Evolutionary conservation across 2,329 filamentous ascomycete species (phyloP).

Genomic region (Paracoccidioides lutzii): DNA sequence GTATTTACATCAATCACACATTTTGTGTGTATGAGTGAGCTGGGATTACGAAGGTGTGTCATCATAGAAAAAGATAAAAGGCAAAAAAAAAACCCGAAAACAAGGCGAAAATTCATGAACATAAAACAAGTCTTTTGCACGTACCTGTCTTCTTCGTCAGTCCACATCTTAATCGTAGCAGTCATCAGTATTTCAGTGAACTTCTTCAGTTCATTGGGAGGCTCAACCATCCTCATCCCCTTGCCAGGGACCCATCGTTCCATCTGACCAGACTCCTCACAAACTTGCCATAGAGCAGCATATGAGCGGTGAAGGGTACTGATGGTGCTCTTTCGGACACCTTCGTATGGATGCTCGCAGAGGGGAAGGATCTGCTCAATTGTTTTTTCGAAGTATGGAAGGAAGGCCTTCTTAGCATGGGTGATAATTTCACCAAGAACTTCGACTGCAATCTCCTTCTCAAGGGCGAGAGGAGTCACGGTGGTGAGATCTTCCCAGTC

Average conservation of each 20-base stretch:
- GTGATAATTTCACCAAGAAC: slow-evolving; percentile 87
- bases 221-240: slow-evolving; percentile 53
- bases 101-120: slow-evolving; percentile 12
- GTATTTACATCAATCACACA: slow-evolving; percentile 81
- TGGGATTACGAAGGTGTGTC: slow-evolving; percentile 91
- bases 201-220: slow-evolving; percentile 67
- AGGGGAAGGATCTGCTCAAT: slow-evolving; percentile 70
- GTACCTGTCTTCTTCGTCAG: slow-evolving; percentile 85
- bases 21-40: slow-evolving; percentile 94
- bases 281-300: slow-evolving; percentile 76
- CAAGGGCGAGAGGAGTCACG: slow-evolving; percentile 77
- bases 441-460: slow-evolving; percentile 95
- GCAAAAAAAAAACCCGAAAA: slow-evolving; percentile 16
- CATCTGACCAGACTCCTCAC: slow-evolving; percentile 64
- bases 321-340: slow-evolving; percentile 82
- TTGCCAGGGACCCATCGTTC: slow-evolving; percentile 80
- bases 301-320: slow-evolving; percentile 89
- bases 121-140: slow-evolving; percentile 32
- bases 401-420: slow-evolving; percentile 64
- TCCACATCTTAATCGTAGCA: slow-evolving; percentile 73
- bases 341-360: slow-evolving; percentile 80
- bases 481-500: slow-evolving; percentile 75
- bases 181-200: slow-evolving; percentile 76
- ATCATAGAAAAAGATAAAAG: slow-evolving; percentile 48
- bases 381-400: slow-evolving; percentile 80